Evolutionary conservation across 2,329 filamentous ascomycete species (phyloP).

Genomic region (Ophidiomyces ophidiicola): DNA sequence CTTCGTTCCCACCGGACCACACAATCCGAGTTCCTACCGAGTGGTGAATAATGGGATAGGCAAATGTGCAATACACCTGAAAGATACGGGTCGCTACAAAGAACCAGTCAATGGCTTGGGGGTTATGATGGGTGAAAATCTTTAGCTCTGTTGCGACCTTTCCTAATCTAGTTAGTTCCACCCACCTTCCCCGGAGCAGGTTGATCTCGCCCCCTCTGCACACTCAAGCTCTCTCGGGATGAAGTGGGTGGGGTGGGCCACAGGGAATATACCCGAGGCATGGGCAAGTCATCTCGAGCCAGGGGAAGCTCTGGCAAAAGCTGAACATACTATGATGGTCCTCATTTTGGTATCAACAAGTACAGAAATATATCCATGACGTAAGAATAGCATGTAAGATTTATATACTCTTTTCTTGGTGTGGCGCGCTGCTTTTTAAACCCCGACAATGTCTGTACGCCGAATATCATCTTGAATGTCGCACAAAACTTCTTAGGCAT

Average conservation of each 20-base stretch:
- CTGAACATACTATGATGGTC: too few species aligned
- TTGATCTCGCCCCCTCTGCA: not conserved
- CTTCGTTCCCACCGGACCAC: constrained; percentile 15
- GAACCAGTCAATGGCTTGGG: constrained; percentile 6
- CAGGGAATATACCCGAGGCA: too few species aligned
- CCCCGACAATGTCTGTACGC: not conserved
- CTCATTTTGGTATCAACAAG: too few species aligned
- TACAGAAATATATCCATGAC: too few species aligned
- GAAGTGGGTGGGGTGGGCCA: too few species aligned
- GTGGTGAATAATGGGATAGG: constrained; percentile 2
- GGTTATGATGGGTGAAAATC: constrained; percentile 13
- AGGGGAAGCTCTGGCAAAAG: too few species aligned
- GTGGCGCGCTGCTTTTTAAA: not conserved
- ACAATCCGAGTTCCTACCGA: constrained; percentile 9
- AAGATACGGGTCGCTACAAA: not conserved
- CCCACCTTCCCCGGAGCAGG: constrained; percentile 9
- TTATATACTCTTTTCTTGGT: too few species aligned
- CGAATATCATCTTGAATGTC: not conserved
- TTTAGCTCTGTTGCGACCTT: constrained; percentile 14
- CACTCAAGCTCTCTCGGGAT: too few species aligned
- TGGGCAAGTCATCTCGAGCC: too few species aligned
- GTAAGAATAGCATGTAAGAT: too few species aligned
- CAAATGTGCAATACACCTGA: constrained; percentile 5
- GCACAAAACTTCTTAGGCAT: constrained; percentile 19
- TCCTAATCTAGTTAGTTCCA: constrained; percentile 14